Evolutionary conservation across 176 grass and related monocot genomes (phyloP), one percentile per base, ranked within the genome.

Genomic region (Ensete glaucum): DNA sequence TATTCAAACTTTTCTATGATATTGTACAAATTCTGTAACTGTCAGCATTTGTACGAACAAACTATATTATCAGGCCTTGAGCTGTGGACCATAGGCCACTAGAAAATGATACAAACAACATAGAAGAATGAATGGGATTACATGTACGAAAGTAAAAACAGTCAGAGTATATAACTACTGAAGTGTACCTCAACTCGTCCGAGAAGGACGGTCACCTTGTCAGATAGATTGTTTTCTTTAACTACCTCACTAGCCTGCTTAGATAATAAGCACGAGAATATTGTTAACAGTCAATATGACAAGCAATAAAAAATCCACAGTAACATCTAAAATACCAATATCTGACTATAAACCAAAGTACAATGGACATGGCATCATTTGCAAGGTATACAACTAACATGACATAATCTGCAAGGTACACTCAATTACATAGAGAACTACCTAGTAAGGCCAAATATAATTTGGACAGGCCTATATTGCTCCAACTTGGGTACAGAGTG

Each of bases 181-280:
- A 84, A 72, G 5, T 21, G 49, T 77, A 95, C 96, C 96, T 99
- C 96, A 57, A 99, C 82, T 85, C 90, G 86, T 64, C 83, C 88
- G 79, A 89, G 91, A 52, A 99, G 84, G 88, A 99, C 96, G 63
- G 91, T 85, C 74, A 99, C 78, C 88, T 85, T 99, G 67, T 95
- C 91, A 77, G 88, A 95, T 43, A 99, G 67, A 82, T 86, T 90
- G 79, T 99, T 99, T 75, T 91, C 96, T 87, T 77, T 88, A 4
- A 99, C 96, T 88, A 99, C 88, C 66, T 95, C 91, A 75, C 78
- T 80, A 88, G 96, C 96, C 96, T 95, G 78, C 85, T 79, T 49
- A 80, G 60, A 29, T 52, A 57, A 82, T 64, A 77, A 81, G 54
- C 79, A 86, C 52, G 81, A 5, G 52, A 58, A 48, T 70, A 50